Evolutionary conservation across 768 basidiomycete genomes (phyloP), one percentile per base, ranked within the genome.

Genomic region (Cystobasidium tubakii): DNA sequence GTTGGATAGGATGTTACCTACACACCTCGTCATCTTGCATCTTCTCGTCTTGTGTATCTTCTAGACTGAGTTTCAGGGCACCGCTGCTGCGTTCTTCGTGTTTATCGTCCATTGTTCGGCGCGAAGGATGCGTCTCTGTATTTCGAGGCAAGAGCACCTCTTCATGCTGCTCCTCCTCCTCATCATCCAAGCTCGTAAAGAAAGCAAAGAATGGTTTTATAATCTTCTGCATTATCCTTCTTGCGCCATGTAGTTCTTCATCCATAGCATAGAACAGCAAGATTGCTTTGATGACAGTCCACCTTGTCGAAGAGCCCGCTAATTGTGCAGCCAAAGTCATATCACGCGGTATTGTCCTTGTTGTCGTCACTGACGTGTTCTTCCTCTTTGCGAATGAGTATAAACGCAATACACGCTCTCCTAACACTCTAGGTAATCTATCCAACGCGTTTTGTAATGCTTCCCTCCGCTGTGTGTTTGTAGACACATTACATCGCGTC

Each of bases 231-330:
- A 71, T 27, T 21, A 71, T 57, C 69, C 69, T 54, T 34, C 55
- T 31, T 36, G 69, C 69, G 9, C 69, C 69, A 60, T 71, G 69
- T 2, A 71, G 33, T 44, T 71, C 69, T 34, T 55, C 44, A 60
- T 71, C 69, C 69, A 71, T 71, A 1, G 69, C 53, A 55, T 42
- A 71, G 69, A 71, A 71, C 27, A 71, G 55, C 15, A 71, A 29
- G n/a, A 60, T 36, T n/a, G 29, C 31, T 44, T 71, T 71, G 27
- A 71, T 27, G 33, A 71, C 33, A 1, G 36, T 55, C 69, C 69
- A 71, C 27, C 69, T 54, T 9, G 33, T 23, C 29, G 69, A 36
- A 21, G 69, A 34, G 33, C 69, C 69, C 21, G 69, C 69, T 27
- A 71, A 23, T 36, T 71, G 53, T 7, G 44, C 34, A 15, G 69